Base-by-base conservation (phyloP, 805 yeast species). In the Candida michaelii region DNA sequence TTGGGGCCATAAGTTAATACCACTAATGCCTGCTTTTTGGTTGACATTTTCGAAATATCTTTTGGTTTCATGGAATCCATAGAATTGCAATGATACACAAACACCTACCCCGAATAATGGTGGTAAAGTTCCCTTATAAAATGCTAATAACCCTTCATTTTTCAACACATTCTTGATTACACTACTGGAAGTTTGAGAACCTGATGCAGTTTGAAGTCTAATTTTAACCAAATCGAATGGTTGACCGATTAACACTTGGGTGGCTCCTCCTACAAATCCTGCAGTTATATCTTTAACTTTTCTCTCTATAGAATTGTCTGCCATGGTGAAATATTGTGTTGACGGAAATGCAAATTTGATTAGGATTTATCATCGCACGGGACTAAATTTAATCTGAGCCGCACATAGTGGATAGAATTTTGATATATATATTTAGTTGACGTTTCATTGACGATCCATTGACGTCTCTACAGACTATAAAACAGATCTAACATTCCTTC, bases 31-130 rank as follows among this genome's bases (percentile, higher is more conserved):
- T 27, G 60, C 53, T 5, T 62, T 58, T 4, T 17, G 33, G 39
- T 47, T 54, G 7, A 33, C 43, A 5, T 60, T 59, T 42, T 74
- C 54, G 16, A 82, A 49, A 55, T 78, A 85, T 44, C 91, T 65
- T 53, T 77, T 79, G 27, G 85, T 72, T 54, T 82, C 88, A 54
- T 80, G 85, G 53, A 81, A 84, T 1, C 88, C 86, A 52, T 81
- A 82, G 57, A 82, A 82, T 53, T 82, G 88, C 24, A 81, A 62
- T 2, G 85, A 79, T 6, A 82, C 88, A 64, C 88, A 82, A 1
- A 77, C 81, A 0, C 86, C 66, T 5, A 71, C 76, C 0, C 76
- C 76, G 43, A 70, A 58, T 18, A 71, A 55, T 2, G 76, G 76
- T 1, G 76, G 65, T 27, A 69, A 48, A 0, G 76, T 71, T 5